Conservation (phyloP, 345 rosid species). For the Fremontodendron californicum region DNA sequence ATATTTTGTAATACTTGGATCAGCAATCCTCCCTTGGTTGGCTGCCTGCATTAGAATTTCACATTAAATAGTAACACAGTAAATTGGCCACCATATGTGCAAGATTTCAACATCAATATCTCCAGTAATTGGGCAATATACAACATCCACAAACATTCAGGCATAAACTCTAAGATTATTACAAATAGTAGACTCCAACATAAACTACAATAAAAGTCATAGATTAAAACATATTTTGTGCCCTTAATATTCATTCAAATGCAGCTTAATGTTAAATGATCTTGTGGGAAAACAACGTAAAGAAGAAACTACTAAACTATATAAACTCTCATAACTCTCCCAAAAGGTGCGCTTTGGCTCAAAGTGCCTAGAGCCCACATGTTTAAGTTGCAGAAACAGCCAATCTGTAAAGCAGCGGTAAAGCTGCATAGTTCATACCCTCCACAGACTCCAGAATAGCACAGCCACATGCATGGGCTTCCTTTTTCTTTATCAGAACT, state of each 20-base stretch:
- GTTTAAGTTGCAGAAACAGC: neutral
- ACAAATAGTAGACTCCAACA: neutral
- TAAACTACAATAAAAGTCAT: neutral
- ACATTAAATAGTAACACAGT: constrained; percentile 6
- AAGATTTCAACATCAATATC: neutral
- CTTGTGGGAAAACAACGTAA: neutral
- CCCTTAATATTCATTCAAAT: neutral
- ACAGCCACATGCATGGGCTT: neutral
- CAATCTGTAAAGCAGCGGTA: neutral
- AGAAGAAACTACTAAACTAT: neutral
- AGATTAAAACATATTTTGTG: neutral
- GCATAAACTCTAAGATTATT: neutral
- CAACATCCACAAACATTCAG: neutral
- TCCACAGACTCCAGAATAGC: neutral
- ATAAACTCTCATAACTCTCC: neutral
- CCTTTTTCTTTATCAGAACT: neutral
- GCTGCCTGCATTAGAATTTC: constrained; percentile 49
- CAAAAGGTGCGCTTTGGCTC: neutral
- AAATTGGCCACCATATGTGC: neutral
- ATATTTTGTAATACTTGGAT: constrained; percentile 62
- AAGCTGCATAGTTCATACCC: neutral
- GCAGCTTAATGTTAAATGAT: neutral
- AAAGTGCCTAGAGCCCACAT: neutral
- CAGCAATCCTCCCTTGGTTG: constrained; percentile 54
- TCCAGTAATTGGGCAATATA: neutral